These are phyloP conservation scores for Hyaloperonospora brassicae DNA, from an alignment of 352 stramenopile species.

Conservation along the genomic window DNA sequence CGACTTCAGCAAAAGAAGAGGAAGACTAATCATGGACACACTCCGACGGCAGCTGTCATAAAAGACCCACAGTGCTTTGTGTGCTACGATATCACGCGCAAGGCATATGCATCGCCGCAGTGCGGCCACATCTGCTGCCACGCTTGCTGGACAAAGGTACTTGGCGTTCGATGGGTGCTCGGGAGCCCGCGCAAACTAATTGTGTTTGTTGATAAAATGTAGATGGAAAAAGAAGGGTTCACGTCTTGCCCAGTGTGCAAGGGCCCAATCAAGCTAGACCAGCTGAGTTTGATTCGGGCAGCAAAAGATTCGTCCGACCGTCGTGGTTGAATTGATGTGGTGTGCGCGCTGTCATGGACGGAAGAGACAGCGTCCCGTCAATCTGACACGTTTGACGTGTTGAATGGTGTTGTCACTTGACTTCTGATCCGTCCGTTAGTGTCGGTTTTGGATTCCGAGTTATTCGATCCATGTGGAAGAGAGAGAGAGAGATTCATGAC, in stretches of 20 bases:
- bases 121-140: constrained; percentile 83
- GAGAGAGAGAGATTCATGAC: no score
- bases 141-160: constrained; percentile 79
- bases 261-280: constrained; percentile 53
- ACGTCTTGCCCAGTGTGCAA: constrained; percentile 75
- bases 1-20: constrained; percentile 58
- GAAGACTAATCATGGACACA: constrained; percentile 30
- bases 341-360: constrained; percentile 7
- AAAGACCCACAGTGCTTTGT: constrained; percentile 78
- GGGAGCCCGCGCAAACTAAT: constrained; percentile 16
- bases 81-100: constrained; percentile 74
- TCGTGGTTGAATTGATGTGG: constrained; percentile 8
- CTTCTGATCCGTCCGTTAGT: constrained; percentile 18
- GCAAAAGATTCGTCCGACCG: constrained; percentile 28
- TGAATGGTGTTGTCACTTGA: constrained; percentile 23
- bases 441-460: constrained; percentile 20
- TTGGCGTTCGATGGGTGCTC: constrained; percentile 7
- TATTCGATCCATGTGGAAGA: constrained; percentile 2
- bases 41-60: constrained; percentile 41
- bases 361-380: constrained; percentile 22
- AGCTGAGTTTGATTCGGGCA: constrained; percentile 66
- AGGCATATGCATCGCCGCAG: constrained; percentile 58
- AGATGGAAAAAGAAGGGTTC: constrained; percentile 72
- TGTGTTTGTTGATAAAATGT: constrained; percentile 11
- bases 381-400: background rate